These are phyloP conservation scores for Handroanthus guayacan DNA, from an alignment of 257 asterid species.

Conservation along the genomic window DNA sequence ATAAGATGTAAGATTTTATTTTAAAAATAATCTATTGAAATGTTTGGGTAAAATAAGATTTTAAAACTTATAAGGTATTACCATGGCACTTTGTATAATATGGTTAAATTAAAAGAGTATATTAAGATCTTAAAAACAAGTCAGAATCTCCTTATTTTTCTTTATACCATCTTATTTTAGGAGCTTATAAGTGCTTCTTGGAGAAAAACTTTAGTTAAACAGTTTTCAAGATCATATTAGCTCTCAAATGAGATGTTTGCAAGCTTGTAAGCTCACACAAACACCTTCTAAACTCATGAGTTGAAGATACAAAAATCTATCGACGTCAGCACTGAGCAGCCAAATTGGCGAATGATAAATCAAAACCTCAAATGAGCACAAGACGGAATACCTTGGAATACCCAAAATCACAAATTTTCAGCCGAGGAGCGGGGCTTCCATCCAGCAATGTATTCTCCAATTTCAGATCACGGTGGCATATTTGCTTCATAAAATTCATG, in stretches of 20 bases:
- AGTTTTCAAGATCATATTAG: not conserved
- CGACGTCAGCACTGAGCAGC: not conserved
- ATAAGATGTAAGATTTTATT: no score
- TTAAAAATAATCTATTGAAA: no score
- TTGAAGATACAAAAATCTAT: not conserved
- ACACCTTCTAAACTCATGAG: not conserved
- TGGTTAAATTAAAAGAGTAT: no score
- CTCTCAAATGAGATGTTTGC: not conserved
- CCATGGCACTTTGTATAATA: no score
- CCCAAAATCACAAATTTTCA: constrained; percentile 97
- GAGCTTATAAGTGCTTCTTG: no score
- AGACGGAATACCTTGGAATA: constrained; percentile 80
- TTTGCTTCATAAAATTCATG: constrained; percentile 65
- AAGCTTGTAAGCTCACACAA: no score
- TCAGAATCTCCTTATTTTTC: no score
- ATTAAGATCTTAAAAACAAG: no score
- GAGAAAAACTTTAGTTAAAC: no score
- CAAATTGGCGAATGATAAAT: not conserved
- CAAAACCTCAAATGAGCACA: not conserved
- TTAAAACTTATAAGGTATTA: no score
- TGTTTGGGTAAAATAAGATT: no score
- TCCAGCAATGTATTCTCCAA: constrained; percentile 93
- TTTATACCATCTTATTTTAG: no score
- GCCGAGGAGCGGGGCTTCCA: constrained; percentile 94
- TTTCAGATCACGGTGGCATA: constrained; percentile 96